phyloP scores from a whole-genome alignment of 352 stramenopile species.

The Pythium pectinolyticum region DNA sequence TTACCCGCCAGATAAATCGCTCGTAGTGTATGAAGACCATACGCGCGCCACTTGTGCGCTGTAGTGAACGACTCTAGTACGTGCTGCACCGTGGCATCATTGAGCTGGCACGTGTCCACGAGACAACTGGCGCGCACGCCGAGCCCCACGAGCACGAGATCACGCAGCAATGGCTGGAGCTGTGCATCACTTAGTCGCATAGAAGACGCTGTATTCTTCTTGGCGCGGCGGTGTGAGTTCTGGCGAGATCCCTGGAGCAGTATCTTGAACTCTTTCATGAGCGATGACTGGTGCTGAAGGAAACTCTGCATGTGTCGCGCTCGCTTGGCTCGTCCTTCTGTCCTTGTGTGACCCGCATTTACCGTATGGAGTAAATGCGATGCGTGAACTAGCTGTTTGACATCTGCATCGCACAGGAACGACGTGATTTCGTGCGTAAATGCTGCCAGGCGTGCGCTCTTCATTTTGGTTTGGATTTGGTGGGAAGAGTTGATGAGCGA shows the following conservation, averaged over 20 bases:
- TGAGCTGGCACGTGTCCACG: slow-evolving; percentile 14
- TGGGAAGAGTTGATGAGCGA: neutral
- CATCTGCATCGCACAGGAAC: slow-evolving; percentile 9
- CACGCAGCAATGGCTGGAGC: slow-evolving; percentile 4
- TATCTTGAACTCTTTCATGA: neutral
- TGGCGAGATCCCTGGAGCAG: neutral
- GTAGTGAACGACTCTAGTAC: neutral
- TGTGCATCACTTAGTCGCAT: slow-evolving; percentile 4
- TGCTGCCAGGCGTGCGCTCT: neutral
- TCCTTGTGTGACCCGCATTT: neutral
- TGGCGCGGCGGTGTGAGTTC: neutral
- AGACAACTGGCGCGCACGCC: slow-evolving; percentile 21
- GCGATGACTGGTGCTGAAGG: neutral
- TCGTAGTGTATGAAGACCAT: slow-evolving; percentile 4
- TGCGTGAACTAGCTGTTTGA: neutral
- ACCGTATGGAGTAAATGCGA: neutral
- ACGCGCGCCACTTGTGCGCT: neutral
- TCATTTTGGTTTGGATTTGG: neutral
- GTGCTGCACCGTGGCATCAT: neutral
- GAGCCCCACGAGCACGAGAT: slow-evolving; percentile 23
- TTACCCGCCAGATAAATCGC: slow-evolving; percentile 14
- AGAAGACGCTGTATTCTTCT: neutral
- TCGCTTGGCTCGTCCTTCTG: neutral
- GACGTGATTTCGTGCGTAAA: slow-evolving; percentile 5
- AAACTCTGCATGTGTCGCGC: neutral